Conservation (phyloP, 345 rosid species). For the Gossypium mustelinum region DNA sequence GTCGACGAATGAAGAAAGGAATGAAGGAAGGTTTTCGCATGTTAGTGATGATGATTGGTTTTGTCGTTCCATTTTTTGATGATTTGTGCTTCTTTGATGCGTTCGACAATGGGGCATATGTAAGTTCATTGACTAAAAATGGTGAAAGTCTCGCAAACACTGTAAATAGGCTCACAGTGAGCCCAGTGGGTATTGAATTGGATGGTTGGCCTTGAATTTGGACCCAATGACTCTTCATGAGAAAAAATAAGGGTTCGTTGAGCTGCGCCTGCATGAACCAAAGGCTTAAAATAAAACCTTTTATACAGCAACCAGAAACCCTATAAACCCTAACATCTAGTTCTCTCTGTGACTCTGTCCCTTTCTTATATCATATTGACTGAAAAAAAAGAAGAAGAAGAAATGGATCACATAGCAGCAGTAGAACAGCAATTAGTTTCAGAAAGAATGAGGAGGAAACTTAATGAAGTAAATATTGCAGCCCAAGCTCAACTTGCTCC, state of each 20-base stretch:
- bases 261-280: neutral
- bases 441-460: constrained; percentile 61
- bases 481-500: constrained; percentile 72
- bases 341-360: neutral
- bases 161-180: neutral
- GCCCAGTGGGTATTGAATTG: neutral
- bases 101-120: neutral
- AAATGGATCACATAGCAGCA: constrained; percentile 64
- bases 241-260: neutral
- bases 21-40: constrained; percentile 47
- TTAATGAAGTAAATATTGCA: constrained; percentile 59
- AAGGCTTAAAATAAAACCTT: neutral
- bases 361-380: neutral
- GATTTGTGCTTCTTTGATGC: neutral
- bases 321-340: neutral
- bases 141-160: neutral
- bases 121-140: neutral
- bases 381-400: neutral
- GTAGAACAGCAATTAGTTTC: constrained; percentile 56
- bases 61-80: neutral
- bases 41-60: constrained; percentile 4
- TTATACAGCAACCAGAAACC: neutral
- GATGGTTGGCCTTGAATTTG: neutral
- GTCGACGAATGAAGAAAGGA: constrained; percentile 73
- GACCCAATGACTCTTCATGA: neutral